These are phyloP conservation scores for Phylloporus sp. DNA, from an alignment of 768 basidiomycete genomes.

Conservation along the genomic window DNA sequence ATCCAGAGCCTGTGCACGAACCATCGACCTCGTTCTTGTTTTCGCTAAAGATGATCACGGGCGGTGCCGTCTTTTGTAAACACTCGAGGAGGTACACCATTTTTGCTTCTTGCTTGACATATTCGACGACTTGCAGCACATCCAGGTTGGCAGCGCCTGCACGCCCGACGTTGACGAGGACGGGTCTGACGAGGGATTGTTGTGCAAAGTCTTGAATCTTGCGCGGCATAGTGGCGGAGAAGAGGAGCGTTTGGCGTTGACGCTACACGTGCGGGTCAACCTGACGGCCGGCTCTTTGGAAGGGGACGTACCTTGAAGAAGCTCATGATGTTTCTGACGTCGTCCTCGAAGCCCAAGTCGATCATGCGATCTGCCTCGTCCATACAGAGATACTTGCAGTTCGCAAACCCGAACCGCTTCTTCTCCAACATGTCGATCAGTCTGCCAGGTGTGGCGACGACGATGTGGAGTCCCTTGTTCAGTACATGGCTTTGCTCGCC, in stretches of 20 bases:
- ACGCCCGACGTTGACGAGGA: slow-evolving; percentile 95
- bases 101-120: slow-evolving; percentile 99
- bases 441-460: slow-evolving; percentile 94
- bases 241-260: slow-evolving; percentile 94
- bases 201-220: slow-evolving; percentile 99
- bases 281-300: background rate
- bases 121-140: slow-evolving; percentile 94
- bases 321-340: slow-evolving; percentile 98
- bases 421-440: slow-evolving; percentile 99
- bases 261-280: slow-evolving; percentile 42
- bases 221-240: slow-evolving; percentile 98
- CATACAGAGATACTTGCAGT: slow-evolving; percentile 96
- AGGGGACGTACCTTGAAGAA: slow-evolving; percentile 77
- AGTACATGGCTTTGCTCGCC: slow-evolving; percentile 92
- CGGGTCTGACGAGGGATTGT: slow-evolving; percentile 89
- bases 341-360: slow-evolving; percentile 97
- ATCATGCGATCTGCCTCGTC: slow-evolving; percentile 99
- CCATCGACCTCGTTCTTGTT: slow-evolving; percentile 99
- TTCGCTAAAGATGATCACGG: slow-evolving; percentile 96
- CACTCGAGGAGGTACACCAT: slow-evolving; percentile 99
- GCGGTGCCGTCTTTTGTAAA: slow-evolving; percentile 96
- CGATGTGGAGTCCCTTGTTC: slow-evolving; percentile 88
- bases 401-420: slow-evolving; percentile 84
- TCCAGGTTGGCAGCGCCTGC: slow-evolving; percentile 97
- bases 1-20: slow-evolving; percentile 32